Evolutionary conservation across 1,139 yeast species (phyloP), one percentile per base, ranked within the genome.

Genomic region (Suhomyces yuchorum): DNA sequence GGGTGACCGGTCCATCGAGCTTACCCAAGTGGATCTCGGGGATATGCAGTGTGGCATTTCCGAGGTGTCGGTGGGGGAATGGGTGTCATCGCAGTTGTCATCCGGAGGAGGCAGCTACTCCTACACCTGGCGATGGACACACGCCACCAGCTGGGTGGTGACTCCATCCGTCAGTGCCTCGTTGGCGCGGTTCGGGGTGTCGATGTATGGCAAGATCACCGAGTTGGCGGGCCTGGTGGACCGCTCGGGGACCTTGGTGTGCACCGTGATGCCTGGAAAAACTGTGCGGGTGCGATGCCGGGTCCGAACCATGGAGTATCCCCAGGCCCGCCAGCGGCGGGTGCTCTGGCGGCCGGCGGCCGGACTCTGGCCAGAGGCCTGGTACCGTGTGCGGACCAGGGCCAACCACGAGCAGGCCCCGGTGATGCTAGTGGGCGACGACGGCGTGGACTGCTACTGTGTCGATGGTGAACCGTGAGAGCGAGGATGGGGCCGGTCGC

Each of bases 11-110:
- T 42, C 45, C 3, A 52, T 62, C 1, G 55, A 53, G 23, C 33
- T 62, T 40, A 42, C 54, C 2, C 64, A 63, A 42, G 62, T 62
- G 1, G 55, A 56, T 35, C 58, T 53, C 42, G 65, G 65, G 1
- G 52, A 46, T 7, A 37, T 46, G 4, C 39, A 43, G 11, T 23
- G 24, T 1, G 20, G 32, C 3, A 22, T 52, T 3, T 30, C 36
- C 8, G 54, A 53, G 15, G 45, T 53, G 3, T 63, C 66, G 8
- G 48, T 59, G 11, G 58, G 65, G 11, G 47, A 44, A 22, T 60
- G 66, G 42, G 46, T 56, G 9, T 58, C 64, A 3, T 51, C 64
- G 2, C 46, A 40, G 23, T 48, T 56, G 11, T 57, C 65, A 3
- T 53, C 59, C 17, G 51, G 55, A 3, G 63, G 63, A 2, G 66